Evolutionary conservation across 305 asterid species (phyloP).

Genomic region (Ajuga reptans): DNA sequence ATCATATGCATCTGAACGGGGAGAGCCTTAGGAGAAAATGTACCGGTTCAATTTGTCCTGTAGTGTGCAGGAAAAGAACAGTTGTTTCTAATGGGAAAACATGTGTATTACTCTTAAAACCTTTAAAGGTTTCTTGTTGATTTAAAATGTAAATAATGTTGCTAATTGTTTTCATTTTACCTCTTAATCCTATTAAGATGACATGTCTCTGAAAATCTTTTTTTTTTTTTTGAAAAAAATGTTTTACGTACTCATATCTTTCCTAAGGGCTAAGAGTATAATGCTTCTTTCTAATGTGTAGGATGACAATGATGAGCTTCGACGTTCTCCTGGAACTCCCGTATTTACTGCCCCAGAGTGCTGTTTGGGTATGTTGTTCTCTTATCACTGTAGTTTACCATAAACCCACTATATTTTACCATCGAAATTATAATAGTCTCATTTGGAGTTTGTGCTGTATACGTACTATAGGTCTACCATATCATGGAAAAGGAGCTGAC

Average conservation of each 20-base stretch:
- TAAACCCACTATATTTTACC: background rate
- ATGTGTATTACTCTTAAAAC: background rate
- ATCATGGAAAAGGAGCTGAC: conserved; percentile 79
- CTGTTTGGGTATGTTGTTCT: conserved; percentile 51
- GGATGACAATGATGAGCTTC: conserved; percentile 82
- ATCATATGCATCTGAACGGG: background rate
- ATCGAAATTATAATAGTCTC: background rate
- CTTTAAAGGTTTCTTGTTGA: background rate
- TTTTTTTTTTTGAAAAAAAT: too few species aligned
- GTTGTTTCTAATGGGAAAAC: background rate
- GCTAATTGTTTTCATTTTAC: background rate
- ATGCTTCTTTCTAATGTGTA: conserved; percentile 17
- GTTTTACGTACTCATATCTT: background rate
- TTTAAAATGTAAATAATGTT: background rate
- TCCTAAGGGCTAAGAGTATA: background rate
- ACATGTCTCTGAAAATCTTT: background rate
- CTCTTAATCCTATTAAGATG: background rate
- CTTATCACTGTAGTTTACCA: background rate
- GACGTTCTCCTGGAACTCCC: conserved; percentile 98
- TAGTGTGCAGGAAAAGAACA: background rate
- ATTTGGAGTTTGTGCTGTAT: background rate
- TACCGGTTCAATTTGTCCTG: background rate
- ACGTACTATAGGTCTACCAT: conserved; percentile 32
- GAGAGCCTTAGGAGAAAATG: background rate
- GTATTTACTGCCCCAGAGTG: conserved; percentile 97